phyloP scores from a whole-genome alignment of 345 rosid genomes.

The Salix brachista region DNA sequence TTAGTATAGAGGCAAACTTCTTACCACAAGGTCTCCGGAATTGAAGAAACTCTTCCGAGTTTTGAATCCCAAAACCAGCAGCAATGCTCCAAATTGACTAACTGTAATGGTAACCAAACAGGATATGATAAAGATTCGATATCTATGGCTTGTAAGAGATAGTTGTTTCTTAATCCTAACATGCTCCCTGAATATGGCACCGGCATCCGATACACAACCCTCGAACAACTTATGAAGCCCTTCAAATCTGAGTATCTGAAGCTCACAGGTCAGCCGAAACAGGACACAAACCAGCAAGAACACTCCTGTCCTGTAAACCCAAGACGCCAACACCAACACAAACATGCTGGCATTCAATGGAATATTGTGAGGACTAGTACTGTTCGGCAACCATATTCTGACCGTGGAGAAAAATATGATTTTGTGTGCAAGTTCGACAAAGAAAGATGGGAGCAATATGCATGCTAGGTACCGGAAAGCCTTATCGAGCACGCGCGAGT shows the following conservation, averaged over 20 bases:
- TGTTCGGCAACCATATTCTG: conserved; percentile 34
- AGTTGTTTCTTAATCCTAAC: conserved; percentile 63
- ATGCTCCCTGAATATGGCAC: conserved; percentile 53
- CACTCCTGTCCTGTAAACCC: conserved; percentile 68
- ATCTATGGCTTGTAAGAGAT: conserved; percentile 69
- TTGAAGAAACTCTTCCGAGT: conserved; percentile 62
- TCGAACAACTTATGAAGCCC: conserved; percentile 59
- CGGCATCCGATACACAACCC: conserved; percentile 39
- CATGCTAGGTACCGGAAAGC: conserved; percentile 59
- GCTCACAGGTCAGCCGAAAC: conserved; percentile 76
- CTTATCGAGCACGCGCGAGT: conserved; percentile 49
- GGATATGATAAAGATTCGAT: conserved; percentile 58
- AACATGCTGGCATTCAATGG: conserved; percentile 45
- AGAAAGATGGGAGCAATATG: conserved; percentile 65
- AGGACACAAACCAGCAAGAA: conserved; percentile 62
- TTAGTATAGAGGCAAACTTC: neutral
- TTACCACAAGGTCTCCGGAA: conserved; percentile 72
- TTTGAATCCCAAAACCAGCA: conserved; percentile 49
- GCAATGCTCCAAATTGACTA: conserved; percentile 61
- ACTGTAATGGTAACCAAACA: conserved; percentile 51
- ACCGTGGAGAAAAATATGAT: conserved; percentile 50
- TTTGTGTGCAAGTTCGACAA: conserved; percentile 64
- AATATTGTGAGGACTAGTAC: conserved; percentile 18
- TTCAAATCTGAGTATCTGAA: conserved; percentile 63
- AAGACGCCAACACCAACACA: conserved; percentile 48